These are phyloP conservation scores for Letharia lupina DNA, from an alignment of 495 filamentous ascomycete genomes.

Conservation along the genomic window DNA sequence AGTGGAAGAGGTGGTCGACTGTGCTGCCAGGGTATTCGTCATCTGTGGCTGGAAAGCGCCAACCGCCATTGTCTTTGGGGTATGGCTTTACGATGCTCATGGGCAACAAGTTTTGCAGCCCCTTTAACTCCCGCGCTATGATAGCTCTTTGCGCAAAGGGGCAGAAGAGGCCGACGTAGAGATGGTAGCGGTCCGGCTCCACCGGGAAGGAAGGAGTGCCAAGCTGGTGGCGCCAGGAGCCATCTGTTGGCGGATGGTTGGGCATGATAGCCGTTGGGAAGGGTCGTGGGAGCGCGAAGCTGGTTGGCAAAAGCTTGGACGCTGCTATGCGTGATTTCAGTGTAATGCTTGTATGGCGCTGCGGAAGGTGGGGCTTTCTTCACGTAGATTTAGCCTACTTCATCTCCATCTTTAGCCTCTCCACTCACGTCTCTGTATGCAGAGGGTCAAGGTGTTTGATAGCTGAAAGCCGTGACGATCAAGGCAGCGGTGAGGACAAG, in stretches of 20 bases:
- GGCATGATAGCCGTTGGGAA: slow-evolving; percentile 9
- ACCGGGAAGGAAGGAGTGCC: slow-evolving; percentile 49
- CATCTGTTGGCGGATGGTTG: slow-evolving; percentile 18
- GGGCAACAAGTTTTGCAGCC: slow-evolving; percentile 61
- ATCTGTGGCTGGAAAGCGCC: slow-evolving; percentile 41
- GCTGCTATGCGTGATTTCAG: slow-evolving; percentile 6
- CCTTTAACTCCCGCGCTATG: slow-evolving; percentile 66
- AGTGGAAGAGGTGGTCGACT: slow-evolving; percentile 43
- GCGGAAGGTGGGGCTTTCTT: slow-evolving; percentile 2
- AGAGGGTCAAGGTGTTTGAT: not conserved
- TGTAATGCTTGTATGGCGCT: not conserved
- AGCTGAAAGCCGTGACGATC: not conserved
- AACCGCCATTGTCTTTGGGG: slow-evolving; percentile 48
- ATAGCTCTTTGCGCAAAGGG: slow-evolving; percentile 62
- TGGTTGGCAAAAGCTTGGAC: not conserved
- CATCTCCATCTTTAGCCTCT: not conserved
- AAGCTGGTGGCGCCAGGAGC: slow-evolving; percentile 19
- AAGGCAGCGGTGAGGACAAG: slow-evolving; percentile 5
- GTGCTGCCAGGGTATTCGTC: slow-evolving; percentile 45
- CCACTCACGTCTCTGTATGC: not conserved
- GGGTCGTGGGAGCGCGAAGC: not conserved
- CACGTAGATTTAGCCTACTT: not conserved
- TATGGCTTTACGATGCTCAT: slow-evolving; percentile 67
- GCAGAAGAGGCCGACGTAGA: slow-evolving; percentile 54
- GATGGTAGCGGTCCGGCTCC: slow-evolving; percentile 65